A percentile compares a stretch with the other conserved stretches of the same genome.
phyloP scores from a whole-genome alignment of 176 grass and related monocot genomes.

The Bothriochloa decipiens region DNA sequence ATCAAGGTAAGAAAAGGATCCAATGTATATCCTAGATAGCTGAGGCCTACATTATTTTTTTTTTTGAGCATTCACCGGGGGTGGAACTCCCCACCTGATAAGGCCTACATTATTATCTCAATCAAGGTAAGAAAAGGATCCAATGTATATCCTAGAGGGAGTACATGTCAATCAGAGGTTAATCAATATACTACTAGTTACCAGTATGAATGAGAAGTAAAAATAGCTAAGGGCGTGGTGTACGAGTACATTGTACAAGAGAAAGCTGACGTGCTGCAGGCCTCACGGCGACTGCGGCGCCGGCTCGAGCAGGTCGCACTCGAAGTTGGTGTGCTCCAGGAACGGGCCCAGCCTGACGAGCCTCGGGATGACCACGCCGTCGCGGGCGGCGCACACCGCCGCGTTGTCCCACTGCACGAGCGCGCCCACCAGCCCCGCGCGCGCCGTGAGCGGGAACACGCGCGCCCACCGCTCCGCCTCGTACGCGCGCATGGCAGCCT shows the following conservation, averaged over 20 bases:
- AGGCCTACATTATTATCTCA: background rate
- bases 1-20: background rate
- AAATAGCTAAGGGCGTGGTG: too few species aligned
- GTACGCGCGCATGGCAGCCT: slow-evolving; percentile 57
- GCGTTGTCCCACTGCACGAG: slow-evolving; percentile 92
- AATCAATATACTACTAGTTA: background rate
- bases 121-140: background rate
- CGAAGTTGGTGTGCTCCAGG: slow-evolving; percentile 89
- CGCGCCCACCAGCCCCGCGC: slow-evolving; percentile 70
- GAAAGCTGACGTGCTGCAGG: background rate
- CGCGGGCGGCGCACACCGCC: slow-evolving; percentile 68
- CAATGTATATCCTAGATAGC: background rate
- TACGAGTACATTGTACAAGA: too few species aligned
- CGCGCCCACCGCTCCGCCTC: slow-evolving; percentile 70
- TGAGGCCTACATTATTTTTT: too few species aligned
- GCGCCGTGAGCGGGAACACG: slow-evolving; percentile 73
- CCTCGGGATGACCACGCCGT: slow-evolving; percentile 74
- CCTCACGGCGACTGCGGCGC: slow-evolving; percentile 30
- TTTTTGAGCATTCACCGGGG: too few species aligned
- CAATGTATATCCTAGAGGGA: background rate
- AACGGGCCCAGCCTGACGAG: slow-evolving; percentile 74
- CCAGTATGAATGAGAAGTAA: background rate
- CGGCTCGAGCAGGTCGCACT: slow-evolving; percentile 67
- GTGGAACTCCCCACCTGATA: too few species aligned
- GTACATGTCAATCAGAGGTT: background rate